Base-by-base conservation (phyloP, 2,329 filamentous ascomycete genomes). In the Phialophora verrucosa region DNA sequence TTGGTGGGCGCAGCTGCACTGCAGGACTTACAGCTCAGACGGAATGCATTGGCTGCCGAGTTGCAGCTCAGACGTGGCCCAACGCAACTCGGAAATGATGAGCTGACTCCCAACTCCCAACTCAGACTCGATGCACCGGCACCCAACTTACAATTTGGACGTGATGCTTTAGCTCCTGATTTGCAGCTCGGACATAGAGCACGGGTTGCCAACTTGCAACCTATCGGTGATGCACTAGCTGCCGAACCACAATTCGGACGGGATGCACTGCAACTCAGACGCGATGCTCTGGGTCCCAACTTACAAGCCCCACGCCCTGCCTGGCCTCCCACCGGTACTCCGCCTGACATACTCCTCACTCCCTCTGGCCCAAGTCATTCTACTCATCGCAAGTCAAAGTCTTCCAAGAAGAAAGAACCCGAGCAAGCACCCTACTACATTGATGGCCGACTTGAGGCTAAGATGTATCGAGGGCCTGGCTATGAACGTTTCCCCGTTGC, bases 401-500 rank as follows among this genome's bases (percentile, higher is more conserved):
- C 44, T 5, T 29, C 44, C 14, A 63, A 49, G 32, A 60, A 60
- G 58, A 54, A 66, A 27, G n/a, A 23, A 44, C 31, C 23, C 23
- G 23, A 27, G 14, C 23, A 59, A 55, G 49, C 66, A 20, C 72
- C 71, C n/a, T 73, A 71, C 50, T 75, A 71, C 50, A 65, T 71
- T 10, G 68, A 71, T 55, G 38, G 65, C 27, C 66, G 44, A 31
- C 62, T 71, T 5, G 61, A 68, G 4, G 51, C 68, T 25, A 67
- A 63, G 17, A 73, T 73, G 71, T 73, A 69, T 58, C 64, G 70
- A 14, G 72, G 72, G 2, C 67, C 70, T 20, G 72, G 72, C 32
- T 73, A 65, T 55, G 71, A 72, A 63, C 49, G 65, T 12, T 73
- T 72, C 59, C 70, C 70, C 2, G 68, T 73, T 6, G 70, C 63